Percentiles rank a stretch among this genome's conserved stretches.
Conservation (phyloP, 2,329 filamentous ascomycete species). For the Trichoderma lentiforme region DNA sequence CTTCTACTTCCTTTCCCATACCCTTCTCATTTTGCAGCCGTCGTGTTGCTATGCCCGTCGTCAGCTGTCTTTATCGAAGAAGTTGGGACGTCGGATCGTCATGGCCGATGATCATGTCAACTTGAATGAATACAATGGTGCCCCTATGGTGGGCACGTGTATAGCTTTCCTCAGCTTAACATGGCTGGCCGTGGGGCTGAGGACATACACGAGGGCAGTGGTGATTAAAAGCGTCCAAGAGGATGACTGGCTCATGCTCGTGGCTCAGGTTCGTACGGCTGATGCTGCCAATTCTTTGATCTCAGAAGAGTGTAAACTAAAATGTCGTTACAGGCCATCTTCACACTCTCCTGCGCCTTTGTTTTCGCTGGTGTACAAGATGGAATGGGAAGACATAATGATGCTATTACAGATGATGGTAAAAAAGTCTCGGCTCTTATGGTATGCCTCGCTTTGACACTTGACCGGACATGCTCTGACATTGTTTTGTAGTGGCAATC, state of each 20-base stretch:
- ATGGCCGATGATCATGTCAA: slow-evolving; percentile 36
- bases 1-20: background rate
- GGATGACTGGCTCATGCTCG: slow-evolving; percentile 55
- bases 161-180: slow-evolving; percentile 38
- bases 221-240: slow-evolving; percentile 44
- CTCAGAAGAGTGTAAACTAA: background rate
- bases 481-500: slow-evolving; percentile 44
- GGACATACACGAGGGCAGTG: slow-evolving; percentile 43
- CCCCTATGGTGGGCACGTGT: slow-evolving; percentile 35
- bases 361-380: slow-evolving; percentile 41
- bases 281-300: background rate
- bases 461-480: background rate
- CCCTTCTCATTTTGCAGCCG: background rate
- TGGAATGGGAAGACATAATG: slow-evolving; percentile 49
- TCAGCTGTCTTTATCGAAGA: slow-evolving; percentile 2
- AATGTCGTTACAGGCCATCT: slow-evolving; percentile 36
- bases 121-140: slow-evolving; percentile 39
- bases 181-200: slow-evolving; percentile 42
- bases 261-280: slow-evolving; percentile 40
- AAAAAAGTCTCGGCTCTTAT: slow-evolving; percentile 45
- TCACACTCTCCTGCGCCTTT: slow-evolving; percentile 46
- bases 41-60: slow-evolving; percentile 13
- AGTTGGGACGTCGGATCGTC: slow-evolving; percentile 13
- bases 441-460: slow-evolving; percentile 29
- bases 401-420: slow-evolving; percentile 37